Conservation (phyloP, 208 protist species). For the Tritrichomonas foetus region DNA sequence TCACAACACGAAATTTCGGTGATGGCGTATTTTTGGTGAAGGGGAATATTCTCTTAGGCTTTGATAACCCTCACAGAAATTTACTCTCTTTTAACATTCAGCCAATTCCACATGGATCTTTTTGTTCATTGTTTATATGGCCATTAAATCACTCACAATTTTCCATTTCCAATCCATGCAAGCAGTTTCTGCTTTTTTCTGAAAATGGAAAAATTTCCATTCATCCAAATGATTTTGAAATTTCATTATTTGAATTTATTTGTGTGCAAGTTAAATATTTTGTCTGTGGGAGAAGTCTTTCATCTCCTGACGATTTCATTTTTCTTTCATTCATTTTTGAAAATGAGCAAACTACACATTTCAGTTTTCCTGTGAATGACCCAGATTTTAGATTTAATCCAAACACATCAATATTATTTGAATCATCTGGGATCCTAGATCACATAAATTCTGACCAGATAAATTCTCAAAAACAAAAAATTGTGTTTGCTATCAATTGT, state of each 20-base stretch:
- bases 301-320: neutral
- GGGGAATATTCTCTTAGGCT: neutral
- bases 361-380: neutral
- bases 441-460: no score
- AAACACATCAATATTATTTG: neutral
- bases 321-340: neutral
- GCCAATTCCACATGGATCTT: neutral
- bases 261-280: neutral
- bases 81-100: neutral
- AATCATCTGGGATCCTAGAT: neutral
- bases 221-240: neutral
- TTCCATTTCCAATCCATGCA: neutral
- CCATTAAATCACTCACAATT: neutral
- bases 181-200: neutral
- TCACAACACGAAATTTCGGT: neutral
- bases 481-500: neutral
- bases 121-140: neutral
- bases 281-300: neutral
- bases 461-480: no score
- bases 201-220: neutral
- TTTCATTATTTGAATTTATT: neutral
- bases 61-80: neutral
- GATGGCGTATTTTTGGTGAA: neutral
- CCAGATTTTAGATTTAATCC: neutral
- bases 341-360: neutral